Evolutionary conservation across 2,329 filamentous ascomycete species (phyloP).

Genomic region (Fusarium nygamai): DNA sequence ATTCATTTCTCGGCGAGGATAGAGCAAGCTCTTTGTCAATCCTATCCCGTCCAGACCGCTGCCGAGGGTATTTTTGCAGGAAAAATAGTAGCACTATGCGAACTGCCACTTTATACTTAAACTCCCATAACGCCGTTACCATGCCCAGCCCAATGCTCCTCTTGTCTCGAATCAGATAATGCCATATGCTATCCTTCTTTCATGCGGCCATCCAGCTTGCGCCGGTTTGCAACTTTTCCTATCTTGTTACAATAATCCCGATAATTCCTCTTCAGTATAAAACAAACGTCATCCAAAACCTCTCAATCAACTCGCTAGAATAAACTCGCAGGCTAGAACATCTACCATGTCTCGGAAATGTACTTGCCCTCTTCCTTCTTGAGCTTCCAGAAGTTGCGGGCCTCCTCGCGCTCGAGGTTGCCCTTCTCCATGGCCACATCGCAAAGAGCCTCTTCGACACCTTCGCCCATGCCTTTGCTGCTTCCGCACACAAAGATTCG

Average conservation of each 20-base stretch:
- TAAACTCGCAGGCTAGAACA: background rate
- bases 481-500: slow-evolving; percentile 96
- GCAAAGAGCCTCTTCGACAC: slow-evolving; percentile 86
- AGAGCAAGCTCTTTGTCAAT: slow-evolving; percentile 12
- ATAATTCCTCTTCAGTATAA: background rate
- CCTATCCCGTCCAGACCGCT: slow-evolving; percentile 6
- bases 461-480: slow-evolving; percentile 96
- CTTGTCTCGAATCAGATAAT: slow-evolving; percentile 21
- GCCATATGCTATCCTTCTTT: slow-evolving; percentile 24
- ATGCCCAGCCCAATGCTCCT: slow-evolving; percentile 27
- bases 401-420: slow-evolving; percentile 83
- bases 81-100: slow-evolving; percentile 15
- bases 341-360: slow-evolving; percentile 82
- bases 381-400: slow-evolving; percentile 85
- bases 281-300: background rate
- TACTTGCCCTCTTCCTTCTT: slow-evolving; percentile 96
- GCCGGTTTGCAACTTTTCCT: slow-evolving; percentile 12
- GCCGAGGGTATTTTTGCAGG: slow-evolving; percentile 22
- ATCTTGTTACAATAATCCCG: slow-evolving; percentile 2
- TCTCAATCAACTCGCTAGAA: background rate
- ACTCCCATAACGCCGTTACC: slow-evolving; percentile 31
- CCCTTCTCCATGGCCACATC: slow-evolving; percentile 95
- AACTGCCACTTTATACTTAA: background rate
- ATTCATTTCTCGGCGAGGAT: slow-evolving; percentile 2
- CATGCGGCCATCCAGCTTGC: slow-evolving; percentile 36